Evolutionary conservation across 2,329 filamentous ascomycete species (phyloP), one percentile per base, ranked within the genome.

Genomic region (Epicoccum sorghinum): DNA sequence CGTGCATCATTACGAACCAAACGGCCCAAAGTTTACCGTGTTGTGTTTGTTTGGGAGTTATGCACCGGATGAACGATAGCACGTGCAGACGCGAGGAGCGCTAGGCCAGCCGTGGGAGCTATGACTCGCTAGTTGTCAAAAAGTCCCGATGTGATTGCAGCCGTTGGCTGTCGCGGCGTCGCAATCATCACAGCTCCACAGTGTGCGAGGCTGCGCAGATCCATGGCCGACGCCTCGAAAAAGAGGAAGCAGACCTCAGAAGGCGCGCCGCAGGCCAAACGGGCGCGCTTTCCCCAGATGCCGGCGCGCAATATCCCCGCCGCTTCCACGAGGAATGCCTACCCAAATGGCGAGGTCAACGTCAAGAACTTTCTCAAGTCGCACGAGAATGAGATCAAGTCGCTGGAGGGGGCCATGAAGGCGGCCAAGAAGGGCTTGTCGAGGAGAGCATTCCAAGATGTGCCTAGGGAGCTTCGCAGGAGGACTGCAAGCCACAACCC

Each of bases 401-500:
- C 93, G 1, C 79, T 98, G 41, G 90, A 96, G 71, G 82, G 88
- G 67, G 91, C 90, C 56, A 95, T 98, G 83, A 82, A 83, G 49
- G 86, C 84, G 32, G 89, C 90, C 41, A 93, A 89, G 72, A 80
- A 80, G 60, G 79, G 77, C 1, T 67, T 86, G 56, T 80, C 84
- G 38, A 87, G 85, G 52, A 84, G 93, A 46, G 93, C 93, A 12
- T 98, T 98, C 69, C 95, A 99, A 74, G 86, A 91, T 64, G 89
- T 99, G 4, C 95, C 95, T 1, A 85, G 91, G 62, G 87, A 88
- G 44, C 78, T 99, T 83, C 83, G 95, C 61, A 83, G 95, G 60
- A 83, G 95, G 65, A 96, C 93, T 0, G 95, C 93, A 18, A 96
- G 92, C 73, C 95, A 99, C 77, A 97, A 99, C 82, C 89, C 90